Conservation (phyloP, 1,139 yeast species). For the Scheffersomyces titani region DNA sequence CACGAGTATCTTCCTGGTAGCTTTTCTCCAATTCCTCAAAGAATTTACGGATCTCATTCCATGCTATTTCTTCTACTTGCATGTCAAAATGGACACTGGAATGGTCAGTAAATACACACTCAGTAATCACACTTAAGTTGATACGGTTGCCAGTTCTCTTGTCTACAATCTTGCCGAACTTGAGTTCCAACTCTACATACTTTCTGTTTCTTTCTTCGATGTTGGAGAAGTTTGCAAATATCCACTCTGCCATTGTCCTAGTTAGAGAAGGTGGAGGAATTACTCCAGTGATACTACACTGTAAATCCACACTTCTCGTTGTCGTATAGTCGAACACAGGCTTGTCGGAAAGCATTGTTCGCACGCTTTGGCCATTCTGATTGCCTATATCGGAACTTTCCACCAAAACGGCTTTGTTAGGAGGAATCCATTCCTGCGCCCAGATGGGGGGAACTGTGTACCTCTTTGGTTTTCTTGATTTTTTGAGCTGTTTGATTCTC, state of each 20-base stretch:
- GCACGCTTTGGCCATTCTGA: constrained; percentile 1
- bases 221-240: constrained; percentile 74
- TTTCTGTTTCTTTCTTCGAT: constrained; percentile 60
- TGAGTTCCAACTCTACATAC: constrained; percentile 77
- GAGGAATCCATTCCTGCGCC: constrained; percentile 77
- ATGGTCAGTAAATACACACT: constrained; percentile 62
- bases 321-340: constrained; percentile 37
- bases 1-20: constrained; percentile 26
- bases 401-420: constrained; percentile 24
- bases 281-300: constrained; percentile 67
- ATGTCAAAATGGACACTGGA: constrained; percentile 65
- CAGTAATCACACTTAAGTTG: constrained; percentile 73
- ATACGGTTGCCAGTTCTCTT: constrained; percentile 65
- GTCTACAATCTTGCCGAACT: constrained; percentile 76
- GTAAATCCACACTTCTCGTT: constrained; percentile 44
- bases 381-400: neutral
- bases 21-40: constrained; percentile 55
- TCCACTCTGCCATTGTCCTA: constrained; percentile 84
- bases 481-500: constrained; percentile 16
- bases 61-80: constrained; percentile 70
- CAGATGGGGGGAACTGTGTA: constrained; percentile 73
- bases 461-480: constrained; percentile 55
- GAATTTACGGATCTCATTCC: constrained; percentile 57
- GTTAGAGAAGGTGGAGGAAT: constrained; percentile 84
- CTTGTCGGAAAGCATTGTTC: constrained; percentile 17